Evolutionary conservation across 2,329 filamentous ascomycete genomes (phyloP), one percentile per base, ranked within the genome.

Genomic region (Ascochyta rabiei): DNA sequence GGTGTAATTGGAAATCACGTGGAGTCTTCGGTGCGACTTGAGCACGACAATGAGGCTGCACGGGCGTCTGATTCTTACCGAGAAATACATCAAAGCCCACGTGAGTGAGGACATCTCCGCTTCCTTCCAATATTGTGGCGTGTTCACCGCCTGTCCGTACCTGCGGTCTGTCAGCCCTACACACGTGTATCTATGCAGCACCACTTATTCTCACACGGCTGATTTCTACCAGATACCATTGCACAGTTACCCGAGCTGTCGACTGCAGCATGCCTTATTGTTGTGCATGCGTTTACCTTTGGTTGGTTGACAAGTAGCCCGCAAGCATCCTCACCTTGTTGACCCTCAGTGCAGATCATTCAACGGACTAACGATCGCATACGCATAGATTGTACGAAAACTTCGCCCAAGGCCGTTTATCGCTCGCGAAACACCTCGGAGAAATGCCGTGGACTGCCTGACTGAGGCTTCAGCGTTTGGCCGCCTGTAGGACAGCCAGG

Each of bases 91-190:
- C 18, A 19, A 53, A 48, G 38, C 44, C 13, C 33, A 63, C 62
- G 63, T 57, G 62, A 33, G 57, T 64, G 51, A 66, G 53, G 59
- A 48, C 24, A 31, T 38, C 53, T 37, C 34, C 23, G 33, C 38
- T 39, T 19, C 35, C 30, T 51, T 56, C 45, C 61, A 63, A 68
- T 66, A 68, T 67, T 67, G 64, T 70, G 66, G 65, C 65, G 61
- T 43, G 50, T 53, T 55, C 42, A 59, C 49, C 35, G 38, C 38
- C 26, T 53, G 18, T 43, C 51, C 30, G 35, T 18, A 30, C 37
- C 33, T 57, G 38, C 42, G 30, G 35, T 41, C 45, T 53, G 49
- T 50, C 56, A 59, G 49, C 31, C 18, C 35, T 35, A 48, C 48
- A 35, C 35, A 28, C 8, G 33, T 33, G 8, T 34, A 33, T 37